phyloP scores from a whole-genome alignment of 148 eudicot genomes.

The Agrostemma githago region DNA sequence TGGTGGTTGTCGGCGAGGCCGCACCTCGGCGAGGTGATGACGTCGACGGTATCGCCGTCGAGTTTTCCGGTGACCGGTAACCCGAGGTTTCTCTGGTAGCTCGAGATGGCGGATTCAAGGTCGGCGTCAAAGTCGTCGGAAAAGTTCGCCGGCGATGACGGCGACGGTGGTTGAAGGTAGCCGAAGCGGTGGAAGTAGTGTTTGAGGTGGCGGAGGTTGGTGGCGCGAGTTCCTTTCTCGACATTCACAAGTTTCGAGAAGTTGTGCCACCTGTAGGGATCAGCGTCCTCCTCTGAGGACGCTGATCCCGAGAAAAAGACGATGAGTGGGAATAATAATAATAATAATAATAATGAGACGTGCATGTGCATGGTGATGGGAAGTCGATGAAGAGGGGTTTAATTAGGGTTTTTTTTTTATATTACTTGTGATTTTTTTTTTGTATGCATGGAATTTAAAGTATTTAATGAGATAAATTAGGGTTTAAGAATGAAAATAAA shows the following conservation, averaged over 20 bases:
- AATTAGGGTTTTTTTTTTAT: not conserved
- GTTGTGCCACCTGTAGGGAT: slow-evolving; percentile 36
- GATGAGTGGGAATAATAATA: slow-evolving; percentile 26
- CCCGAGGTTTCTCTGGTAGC: slow-evolving; percentile 56
- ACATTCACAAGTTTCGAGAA: slow-evolving; percentile 48
- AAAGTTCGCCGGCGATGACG: slow-evolving; percentile 23
- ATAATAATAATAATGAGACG: too few relatives aligned
- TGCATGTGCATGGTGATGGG: slow-evolving; percentile 32
- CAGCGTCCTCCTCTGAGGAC: too few relatives aligned
- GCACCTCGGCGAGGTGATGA: slow-evolving; percentile 57
- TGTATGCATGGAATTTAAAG: too few relatives aligned
- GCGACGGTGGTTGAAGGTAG: slow-evolving; percentile 34
- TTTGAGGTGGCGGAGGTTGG: slow-evolving; percentile 62
- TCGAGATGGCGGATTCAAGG: slow-evolving; percentile 42
- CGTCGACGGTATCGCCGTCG: slow-evolving; percentile 43
- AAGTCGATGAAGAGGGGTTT: slow-evolving; percentile 8
- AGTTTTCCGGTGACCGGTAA: slow-evolving; percentile 49
- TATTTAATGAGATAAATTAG: not conserved
- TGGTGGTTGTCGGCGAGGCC: slow-evolving; percentile 19
- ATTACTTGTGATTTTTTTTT: too few relatives aligned
- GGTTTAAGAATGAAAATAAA: not conserved
- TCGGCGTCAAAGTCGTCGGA: slow-evolving; percentile 45
- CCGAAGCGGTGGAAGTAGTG: slow-evolving; percentile 68
- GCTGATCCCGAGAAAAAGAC: slow-evolving; percentile 2
- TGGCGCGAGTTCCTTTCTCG: slow-evolving; percentile 43